A percentile compares a stretch with the other conserved stretches of the same genome.
phyloP scores from a whole-genome alignment of 1,139 yeast species.

The Scheffersomyces parashehatae region DNA sequence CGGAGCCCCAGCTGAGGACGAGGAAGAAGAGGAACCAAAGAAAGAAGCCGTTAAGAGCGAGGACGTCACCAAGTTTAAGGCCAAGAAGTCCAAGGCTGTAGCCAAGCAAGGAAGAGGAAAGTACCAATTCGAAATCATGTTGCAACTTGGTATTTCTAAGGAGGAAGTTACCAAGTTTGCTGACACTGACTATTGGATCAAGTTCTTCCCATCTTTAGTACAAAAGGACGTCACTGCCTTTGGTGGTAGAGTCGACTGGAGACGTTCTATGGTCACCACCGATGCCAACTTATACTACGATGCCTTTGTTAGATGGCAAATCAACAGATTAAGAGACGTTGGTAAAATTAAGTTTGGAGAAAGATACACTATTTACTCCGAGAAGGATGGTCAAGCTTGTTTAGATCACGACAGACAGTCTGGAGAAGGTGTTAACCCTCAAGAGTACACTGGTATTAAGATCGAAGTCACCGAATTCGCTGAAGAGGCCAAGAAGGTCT shows the following conservation, averaged over 20 bases:
- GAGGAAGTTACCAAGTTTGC: conserved; percentile 87
- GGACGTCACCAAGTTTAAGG: conserved; percentile 86
- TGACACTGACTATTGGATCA: conserved; percentile 85
- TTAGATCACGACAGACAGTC: conserved; percentile 98
- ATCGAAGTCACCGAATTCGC: conserved; percentile 68
- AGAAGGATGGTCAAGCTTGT: conserved; percentile 98
- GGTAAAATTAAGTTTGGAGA: conserved; percentile 97
- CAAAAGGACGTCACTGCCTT: conserved; percentile 75
- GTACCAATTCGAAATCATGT: conserved; percentile 94
- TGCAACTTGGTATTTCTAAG: conserved; percentile 83
- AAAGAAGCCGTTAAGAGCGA: conserved; percentile 49
- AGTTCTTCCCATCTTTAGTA: conserved; percentile 88
- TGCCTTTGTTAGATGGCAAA: conserved; percentile 95
- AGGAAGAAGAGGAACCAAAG: conserved; percentile 43
- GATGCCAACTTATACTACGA: conserved; percentile 95
- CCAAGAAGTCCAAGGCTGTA: conserved; percentile 88
- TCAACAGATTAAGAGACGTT: conserved; percentile 79
- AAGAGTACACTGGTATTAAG: conserved; percentile 93
- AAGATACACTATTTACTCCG: conserved; percentile 95
- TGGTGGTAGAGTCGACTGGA: conserved; percentile 98
- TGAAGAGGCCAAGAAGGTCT: conserved; percentile 50
- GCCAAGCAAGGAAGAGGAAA: conserved; percentile 94
- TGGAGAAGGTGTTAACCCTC: conserved; percentile 97
- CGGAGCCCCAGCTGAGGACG: conserved; percentile 62
- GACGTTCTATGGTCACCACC: conserved; percentile 94